A percentile compares a stretch with the other conserved stretches of the same genome.
Conservation (phyloP, 2,329 filamentous ascomycete genomes). For the Trichophyton schoenleinii region DNA sequence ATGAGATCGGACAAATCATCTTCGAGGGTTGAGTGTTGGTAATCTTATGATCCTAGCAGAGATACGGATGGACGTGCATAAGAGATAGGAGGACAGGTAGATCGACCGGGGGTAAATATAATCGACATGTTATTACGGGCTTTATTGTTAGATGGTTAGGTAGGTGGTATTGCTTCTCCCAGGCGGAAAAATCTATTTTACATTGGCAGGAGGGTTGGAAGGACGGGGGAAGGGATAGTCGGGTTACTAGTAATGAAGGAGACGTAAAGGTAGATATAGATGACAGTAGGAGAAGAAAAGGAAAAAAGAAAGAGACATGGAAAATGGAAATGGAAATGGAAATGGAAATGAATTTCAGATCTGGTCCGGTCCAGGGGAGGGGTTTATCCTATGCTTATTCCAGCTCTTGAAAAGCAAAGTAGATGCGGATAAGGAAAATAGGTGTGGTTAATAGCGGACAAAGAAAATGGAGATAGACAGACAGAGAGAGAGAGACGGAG, state of each 20-base stretch:
- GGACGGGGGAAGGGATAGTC: slow-evolving; percentile 18
- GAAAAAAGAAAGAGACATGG: slow-evolving; percentile 1
- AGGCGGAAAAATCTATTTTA: background rate
- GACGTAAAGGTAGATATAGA: background rate
- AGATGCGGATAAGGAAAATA: background rate
- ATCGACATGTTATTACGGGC: background rate
- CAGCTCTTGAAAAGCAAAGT: slow-evolving; percentile 1
- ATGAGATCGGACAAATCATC: background rate
- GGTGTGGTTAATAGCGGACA: no score
- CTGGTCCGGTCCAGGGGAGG: background rate
- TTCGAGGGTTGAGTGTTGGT: background rate
- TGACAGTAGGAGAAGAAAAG: slow-evolving; percentile 20
- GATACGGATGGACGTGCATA: background rate
- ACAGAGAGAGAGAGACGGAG: slow-evolving; percentile 5
- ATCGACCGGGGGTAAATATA: background rate
- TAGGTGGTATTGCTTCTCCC: background rate
- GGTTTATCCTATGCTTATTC: slow-evolving; percentile 9
- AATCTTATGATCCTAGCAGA: background rate
- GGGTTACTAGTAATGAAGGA: slow-evolving; percentile 2
- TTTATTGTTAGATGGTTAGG: background rate
- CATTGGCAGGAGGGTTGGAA: slow-evolving; percentile 12
- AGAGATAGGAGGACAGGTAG: no score
- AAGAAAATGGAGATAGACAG: background rate
- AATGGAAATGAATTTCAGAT: slow-evolving; percentile 5
- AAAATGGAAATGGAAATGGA: no score